phyloP scores from a whole-genome alignment of 2,329 filamentous ascomycete genomes.

The Fusarium siculi region DNA sequence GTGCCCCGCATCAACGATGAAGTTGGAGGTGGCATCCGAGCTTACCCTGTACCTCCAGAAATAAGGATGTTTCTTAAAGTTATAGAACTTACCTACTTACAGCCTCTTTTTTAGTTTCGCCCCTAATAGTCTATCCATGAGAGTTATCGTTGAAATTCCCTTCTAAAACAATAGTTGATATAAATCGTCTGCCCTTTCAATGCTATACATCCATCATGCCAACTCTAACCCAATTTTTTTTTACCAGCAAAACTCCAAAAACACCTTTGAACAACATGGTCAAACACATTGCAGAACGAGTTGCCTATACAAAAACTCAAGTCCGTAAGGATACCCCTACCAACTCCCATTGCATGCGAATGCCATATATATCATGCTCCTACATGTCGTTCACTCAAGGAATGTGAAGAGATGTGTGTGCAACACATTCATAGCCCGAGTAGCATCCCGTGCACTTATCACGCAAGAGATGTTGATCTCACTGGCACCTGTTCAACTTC shows the following conservation, averaged over 20 bases:
- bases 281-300: background rate
- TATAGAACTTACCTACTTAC: too few species aligned
- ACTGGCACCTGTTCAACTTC: slow-evolving; percentile 76
- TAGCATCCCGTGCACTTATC: slow-evolving; percentile 89
- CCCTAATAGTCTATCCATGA: background rate
- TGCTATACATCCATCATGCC: background rate
- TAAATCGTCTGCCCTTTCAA: background rate
- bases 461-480: slow-evolving; percentile 99
- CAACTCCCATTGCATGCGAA: slow-evolving; percentile 21
- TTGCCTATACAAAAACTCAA: background rate
- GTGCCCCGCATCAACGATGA: slow-evolving; percentile 28
- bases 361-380: background rate
- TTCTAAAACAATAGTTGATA: background rate
- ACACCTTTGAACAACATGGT: slow-evolving; percentile 19
- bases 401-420: slow-evolving; percentile 98
- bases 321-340: slow-evolving; percentile 9
- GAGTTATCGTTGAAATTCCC: background rate
- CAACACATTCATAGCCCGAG: slow-evolving; percentile 92
- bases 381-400: slow-evolving; percentile 68
- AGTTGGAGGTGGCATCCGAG: background rate
- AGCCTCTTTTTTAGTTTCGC: background rate
- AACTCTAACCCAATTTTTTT: slow-evolving; percentile 24
- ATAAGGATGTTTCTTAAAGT: background rate
- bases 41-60: slow-evolving; percentile 33
- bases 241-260: slow-evolving; percentile 29